These are phyloP conservation scores for grape (Vitis vinifera) DNA, from an alignment of 164 flowering plant species.

Conservation along the genomic window ASM3070453v1 NC_081814.1:10922501-10923000, in stretches of 20 bases:
- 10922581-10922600: conserved; percentile 90
- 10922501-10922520: conserved; percentile 92
- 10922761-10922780: no score
- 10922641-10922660: conserved; percentile 78
- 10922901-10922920: no score
- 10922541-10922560: conserved; percentile 39
- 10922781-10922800: no score
- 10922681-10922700: conserved; percentile 89
- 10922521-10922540: conserved; percentile 58
- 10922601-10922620: conserved; percentile 75
- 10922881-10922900: no score
- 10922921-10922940: no score
- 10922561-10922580: conserved; percentile 96
- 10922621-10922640: conserved; percentile 78
- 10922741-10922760: background rate
- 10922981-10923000: no score
- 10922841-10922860: no score
- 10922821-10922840: background rate
- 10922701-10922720: conserved; percentile 76
- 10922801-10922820: background rate
- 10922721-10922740: background rate
- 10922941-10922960: no score
- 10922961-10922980: no score
- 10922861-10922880: no score
- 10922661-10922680: conserved; percentile 79